These are phyloP conservation scores for Fusarium begoniae DNA, from an alignment of 2,329 filamentous ascomycete species.

Conservation along the genomic window DNA sequence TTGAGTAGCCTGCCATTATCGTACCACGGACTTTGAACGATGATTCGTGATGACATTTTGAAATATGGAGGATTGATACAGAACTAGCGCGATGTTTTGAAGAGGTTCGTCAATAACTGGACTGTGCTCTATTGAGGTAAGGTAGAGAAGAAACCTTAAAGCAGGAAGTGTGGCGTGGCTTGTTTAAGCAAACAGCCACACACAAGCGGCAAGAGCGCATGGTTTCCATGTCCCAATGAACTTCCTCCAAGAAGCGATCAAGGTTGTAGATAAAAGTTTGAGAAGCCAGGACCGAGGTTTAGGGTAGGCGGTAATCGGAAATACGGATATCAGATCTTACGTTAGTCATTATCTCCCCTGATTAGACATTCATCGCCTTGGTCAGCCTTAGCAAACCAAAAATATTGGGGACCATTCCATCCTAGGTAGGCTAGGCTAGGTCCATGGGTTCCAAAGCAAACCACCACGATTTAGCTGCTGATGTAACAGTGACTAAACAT, in stretches of 20 bases:
- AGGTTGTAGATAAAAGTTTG: background rate
- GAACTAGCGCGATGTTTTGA: background rate
- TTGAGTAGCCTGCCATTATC: background rate
- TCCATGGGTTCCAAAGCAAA: background rate
- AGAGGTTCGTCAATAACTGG: background rate
- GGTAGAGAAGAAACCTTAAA: background rate
- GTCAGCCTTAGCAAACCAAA: constrained; percentile 35
- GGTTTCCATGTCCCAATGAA: too few relatives aligned
- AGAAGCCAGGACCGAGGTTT: background rate
- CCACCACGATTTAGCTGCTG: constrained; percentile 26
- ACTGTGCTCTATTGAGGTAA: too few relatives aligned
- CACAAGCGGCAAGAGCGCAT: background rate
- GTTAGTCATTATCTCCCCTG: constrained; percentile 28
- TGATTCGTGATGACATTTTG: background rate
- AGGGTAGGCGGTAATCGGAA: background rate
- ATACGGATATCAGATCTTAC: constrained; percentile 12
- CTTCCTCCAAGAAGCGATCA: background rate
- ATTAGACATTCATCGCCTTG: constrained; percentile 17
- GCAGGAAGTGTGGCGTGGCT: background rate
- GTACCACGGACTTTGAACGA: background rate
- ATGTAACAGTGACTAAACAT: constrained; percentile 43
- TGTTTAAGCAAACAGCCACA: background rate
- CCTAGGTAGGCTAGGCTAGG: background rate
- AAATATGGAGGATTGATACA: too few relatives aligned
- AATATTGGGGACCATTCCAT: background rate